These are phyloP conservation scores for Strobilomyces confusus DNA, from an alignment of 768 basidiomycete species.

Conservation along the genomic window DNA sequence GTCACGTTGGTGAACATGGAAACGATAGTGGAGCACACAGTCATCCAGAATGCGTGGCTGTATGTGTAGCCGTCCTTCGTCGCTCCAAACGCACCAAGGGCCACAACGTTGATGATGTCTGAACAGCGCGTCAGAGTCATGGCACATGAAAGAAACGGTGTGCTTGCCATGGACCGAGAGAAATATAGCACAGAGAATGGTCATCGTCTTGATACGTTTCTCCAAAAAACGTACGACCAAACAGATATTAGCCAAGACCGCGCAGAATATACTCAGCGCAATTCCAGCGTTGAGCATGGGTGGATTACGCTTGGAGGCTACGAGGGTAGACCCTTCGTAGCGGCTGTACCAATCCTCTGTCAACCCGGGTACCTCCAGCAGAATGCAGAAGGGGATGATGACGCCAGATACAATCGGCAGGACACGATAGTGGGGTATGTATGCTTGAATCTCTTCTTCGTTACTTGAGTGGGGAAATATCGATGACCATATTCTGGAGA, in stretches of 20 bases:
- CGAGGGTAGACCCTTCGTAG: constrained; percentile 36
- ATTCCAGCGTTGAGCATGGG: constrained; percentile 55
- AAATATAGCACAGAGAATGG: constrained; percentile 58
- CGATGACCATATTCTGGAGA: constrained; percentile 4
- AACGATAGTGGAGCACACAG: constrained; percentile 66
- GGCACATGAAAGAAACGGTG: neutral
- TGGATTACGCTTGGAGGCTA: constrained; percentile 53
- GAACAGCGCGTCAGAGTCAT: neutral
- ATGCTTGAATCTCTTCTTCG: constrained; percentile 30
- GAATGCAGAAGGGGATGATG: constrained; percentile 69
- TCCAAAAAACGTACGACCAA: constrained; percentile 73
- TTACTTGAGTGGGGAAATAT: constrained; percentile 10
- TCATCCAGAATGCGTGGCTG: constrained; percentile 72
- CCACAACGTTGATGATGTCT: constrained; percentile 69
- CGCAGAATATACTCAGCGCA: constrained; percentile 63
- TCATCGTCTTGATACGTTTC: constrained; percentile 56
- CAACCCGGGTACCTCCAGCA: constrained; percentile 74
- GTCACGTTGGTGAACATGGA: constrained; percentile 66
- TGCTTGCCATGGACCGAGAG: constrained; percentile 66
- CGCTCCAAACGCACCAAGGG: constrained; percentile 59
- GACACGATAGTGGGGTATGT: constrained; percentile 56
- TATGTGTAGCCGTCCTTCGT: constrained; percentile 66
- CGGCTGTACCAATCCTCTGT: constrained; percentile 73
- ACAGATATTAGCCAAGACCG: constrained; percentile 61
- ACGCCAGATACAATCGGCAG: constrained; percentile 66